These are phyloP conservation scores for Coleophoma cylindrospora DNA, from an alignment of 2,329 filamentous ascomycete genomes.

Conservation along the genomic window DNA sequence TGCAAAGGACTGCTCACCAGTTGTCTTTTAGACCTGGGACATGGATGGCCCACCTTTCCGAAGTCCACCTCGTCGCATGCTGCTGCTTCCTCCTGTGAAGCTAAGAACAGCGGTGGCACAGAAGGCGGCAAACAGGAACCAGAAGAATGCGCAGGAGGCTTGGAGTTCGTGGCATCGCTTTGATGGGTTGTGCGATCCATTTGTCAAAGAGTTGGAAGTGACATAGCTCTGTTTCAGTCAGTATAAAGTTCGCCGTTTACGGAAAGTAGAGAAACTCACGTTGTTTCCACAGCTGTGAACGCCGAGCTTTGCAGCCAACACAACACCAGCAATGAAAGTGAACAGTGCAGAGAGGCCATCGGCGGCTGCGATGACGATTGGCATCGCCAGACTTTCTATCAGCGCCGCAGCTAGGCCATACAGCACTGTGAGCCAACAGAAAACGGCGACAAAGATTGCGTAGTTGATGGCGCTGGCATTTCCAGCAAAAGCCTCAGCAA, in stretches of 20 bases:
- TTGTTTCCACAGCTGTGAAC: conserved; percentile 61
- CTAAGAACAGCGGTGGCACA: conserved; percentile 28
- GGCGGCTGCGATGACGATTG: conserved; percentile 45
- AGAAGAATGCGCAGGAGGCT: conserved; percentile 70
- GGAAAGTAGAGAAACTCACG: conserved; percentile 32
- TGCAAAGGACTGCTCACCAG: conserved; percentile 15
- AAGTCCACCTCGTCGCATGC: conserved; percentile 26
- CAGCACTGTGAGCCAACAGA: conserved; percentile 61
- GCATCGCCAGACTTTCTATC: conserved; percentile 45
- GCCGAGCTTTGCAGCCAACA: conserved; percentile 64
- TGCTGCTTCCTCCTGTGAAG: conserved; percentile 2
- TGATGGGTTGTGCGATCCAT: conserved; percentile 49
- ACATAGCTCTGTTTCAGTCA: conserved; percentile 31
- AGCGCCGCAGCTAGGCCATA: conserved; percentile 55
- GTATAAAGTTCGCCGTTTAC: too few relatives aligned
- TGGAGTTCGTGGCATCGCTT: conserved; percentile 73
- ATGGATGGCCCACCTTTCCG: conserved; percentile 41
- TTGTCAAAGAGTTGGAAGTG: conserved; percentile 49
- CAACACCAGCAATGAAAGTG: conserved; percentile 65
- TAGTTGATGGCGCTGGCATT: conserved; percentile 52
- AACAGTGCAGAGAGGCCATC: conserved; percentile 58
- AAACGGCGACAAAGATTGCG: conserved; percentile 64
- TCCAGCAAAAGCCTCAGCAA: conserved; percentile 51
- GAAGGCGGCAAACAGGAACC: conserved; percentile 68
- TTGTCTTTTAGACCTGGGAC: conserved; percentile 45